These are phyloP conservation scores for Lithospermum erythrorhizon DNA, from an alignment of 257 asterid species.

Conservation along the genomic window DNA sequence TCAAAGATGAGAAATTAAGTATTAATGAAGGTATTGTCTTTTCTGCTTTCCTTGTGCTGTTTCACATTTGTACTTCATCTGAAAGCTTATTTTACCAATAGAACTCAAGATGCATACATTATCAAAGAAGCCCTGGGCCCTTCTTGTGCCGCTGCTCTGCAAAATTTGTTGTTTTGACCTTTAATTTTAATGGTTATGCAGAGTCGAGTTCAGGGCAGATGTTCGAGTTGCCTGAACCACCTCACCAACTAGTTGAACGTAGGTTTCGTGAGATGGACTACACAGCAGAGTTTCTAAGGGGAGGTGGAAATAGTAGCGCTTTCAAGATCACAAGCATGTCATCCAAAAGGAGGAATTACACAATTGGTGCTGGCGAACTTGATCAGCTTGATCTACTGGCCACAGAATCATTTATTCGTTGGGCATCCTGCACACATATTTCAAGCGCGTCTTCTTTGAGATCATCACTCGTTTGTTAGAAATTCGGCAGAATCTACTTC, in stretches of 20 bases:
- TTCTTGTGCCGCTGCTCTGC: no score
- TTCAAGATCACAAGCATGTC: slow-evolving; percentile 24
- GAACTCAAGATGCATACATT: no score
- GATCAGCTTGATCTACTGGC: slow-evolving; percentile 28
- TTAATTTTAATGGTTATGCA: slow-evolving; percentile 14
- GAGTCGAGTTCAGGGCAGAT: slow-evolving; percentile 27
- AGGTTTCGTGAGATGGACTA: slow-evolving; percentile 19
- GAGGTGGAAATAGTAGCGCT: slow-evolving; percentile 6
- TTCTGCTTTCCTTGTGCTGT: no score
- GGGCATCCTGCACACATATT: slow-evolving; percentile 49
- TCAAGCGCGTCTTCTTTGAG: slow-evolving; percentile 30
- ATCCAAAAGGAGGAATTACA: slow-evolving; percentile 53
- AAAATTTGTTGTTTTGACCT: neutral
- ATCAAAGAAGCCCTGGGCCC: no score
- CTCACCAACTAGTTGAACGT: slow-evolving; percentile 13
- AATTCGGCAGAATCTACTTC: neutral
- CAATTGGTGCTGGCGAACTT: slow-evolving; percentile 49
- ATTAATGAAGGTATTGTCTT: slow-evolving; percentile 25
- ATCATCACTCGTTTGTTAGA: slow-evolving; percentile 44
- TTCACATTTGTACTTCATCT: no score
- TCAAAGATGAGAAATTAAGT: slow-evolving; percentile 18
- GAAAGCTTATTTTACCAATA: no score
- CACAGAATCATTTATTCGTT: slow-evolving; percentile 38
- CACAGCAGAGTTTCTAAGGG: slow-evolving; percentile 20
- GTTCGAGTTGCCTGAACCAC: slow-evolving; percentile 20